phyloP scores from a whole-genome alignment of 139 green algal genomes.

The Chlorella sp. region DNA sequence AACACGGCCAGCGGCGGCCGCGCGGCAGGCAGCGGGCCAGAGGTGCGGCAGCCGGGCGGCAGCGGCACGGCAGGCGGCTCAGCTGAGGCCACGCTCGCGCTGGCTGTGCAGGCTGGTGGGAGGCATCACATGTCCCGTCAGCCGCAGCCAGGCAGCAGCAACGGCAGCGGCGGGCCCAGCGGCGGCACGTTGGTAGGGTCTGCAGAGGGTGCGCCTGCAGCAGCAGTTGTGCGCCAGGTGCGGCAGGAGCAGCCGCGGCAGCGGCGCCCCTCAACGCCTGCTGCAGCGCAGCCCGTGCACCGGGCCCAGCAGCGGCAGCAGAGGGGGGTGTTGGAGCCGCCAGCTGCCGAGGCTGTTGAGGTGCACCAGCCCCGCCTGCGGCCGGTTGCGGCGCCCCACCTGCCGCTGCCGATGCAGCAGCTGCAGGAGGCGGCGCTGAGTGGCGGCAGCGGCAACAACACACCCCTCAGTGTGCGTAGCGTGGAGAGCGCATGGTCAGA shows the following conservation, averaged over 20 bases:
- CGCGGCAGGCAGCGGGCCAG: not conserved
- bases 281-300: not conserved
- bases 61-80: constrained; percentile 10
- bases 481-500: constrained; percentile 21
- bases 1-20: constrained; percentile 25
- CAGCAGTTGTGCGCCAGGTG: not conserved
- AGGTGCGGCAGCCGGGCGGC: not conserved
- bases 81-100: constrained; percentile 17
- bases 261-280: too few species aligned
- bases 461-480: not conserved
- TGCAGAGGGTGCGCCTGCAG: not conserved
- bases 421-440: constrained; percentile 6
- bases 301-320: not conserved
- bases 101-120: not conserved
- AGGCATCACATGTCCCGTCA: not conserved
- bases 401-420: constrained; percentile 25
- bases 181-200: not conserved
- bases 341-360: not conserved
- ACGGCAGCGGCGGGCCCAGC: not conserved
- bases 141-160: constrained; percentile 4
- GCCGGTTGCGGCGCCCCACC: not conserved
- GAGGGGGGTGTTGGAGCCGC: not conserved
- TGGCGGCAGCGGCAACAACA: not conserved
- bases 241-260: too few species aligned
- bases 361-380: not conserved